Conservation (phyloP, 441 rosid species). For the Erodium trifolium region DNA sequence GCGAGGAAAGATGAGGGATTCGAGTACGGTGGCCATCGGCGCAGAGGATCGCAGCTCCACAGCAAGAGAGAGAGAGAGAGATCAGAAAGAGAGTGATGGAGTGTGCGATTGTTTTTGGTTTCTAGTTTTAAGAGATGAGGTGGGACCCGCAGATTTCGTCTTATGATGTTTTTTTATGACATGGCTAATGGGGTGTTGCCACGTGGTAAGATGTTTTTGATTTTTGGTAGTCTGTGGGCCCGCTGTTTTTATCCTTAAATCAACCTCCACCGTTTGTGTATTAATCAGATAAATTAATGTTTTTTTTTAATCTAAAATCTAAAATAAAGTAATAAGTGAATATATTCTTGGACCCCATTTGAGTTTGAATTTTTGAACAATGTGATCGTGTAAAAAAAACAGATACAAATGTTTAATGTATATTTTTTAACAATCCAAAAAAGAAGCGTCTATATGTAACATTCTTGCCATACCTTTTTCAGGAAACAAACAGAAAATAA, state of each 20-base stretch:
- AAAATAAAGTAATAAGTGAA: background rate
- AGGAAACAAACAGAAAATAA: too few species aligned
- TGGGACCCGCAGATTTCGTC: background rate
- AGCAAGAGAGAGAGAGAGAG: slow-evolving; percentile 8
- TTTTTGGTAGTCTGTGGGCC: background rate
- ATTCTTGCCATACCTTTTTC: too few species aligned
- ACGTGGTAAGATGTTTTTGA: background rate
- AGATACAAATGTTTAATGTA: too few species aligned
- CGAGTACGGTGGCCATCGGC: slow-evolving; percentile 55
- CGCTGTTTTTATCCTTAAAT: background rate
- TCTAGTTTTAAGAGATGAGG: slow-evolving; percentile 9
- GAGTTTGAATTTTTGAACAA: too few species aligned
- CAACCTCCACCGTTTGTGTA: background rate
- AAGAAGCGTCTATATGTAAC: too few species aligned
- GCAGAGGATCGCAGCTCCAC: slow-evolving; percentile 9
- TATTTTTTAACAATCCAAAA: too few species aligned
- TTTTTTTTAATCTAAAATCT: too few species aligned
- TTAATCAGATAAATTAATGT: too few species aligned
- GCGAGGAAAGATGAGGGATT: slow-evolving; percentile 35
- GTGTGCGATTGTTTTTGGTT: slow-evolving; percentile 13
- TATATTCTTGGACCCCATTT: too few species aligned
- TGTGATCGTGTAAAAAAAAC: too few species aligned
- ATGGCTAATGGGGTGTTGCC: background rate
- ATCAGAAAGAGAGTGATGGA: slow-evolving; percentile 8
- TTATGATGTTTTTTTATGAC: background rate